Evolutionary conservation across 75 land plant species (phyloP), one percentile per base, ranked within the genome.

Genomic region (Cupressus sempervirens): DNA sequence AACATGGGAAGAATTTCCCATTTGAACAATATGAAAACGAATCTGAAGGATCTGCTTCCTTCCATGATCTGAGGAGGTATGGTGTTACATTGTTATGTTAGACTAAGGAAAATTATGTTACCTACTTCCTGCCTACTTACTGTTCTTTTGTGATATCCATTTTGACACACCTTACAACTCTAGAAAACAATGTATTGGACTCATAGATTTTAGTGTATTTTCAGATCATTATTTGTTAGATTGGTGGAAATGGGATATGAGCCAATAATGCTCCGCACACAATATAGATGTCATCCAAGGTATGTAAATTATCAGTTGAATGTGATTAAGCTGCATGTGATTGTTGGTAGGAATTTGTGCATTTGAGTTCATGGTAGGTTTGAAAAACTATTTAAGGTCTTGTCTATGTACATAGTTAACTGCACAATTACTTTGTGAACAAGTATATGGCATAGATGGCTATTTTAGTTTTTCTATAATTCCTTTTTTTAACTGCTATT

Each of bases 261-360:
- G 18, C 75, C 80, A 52, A 62, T 86, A 83, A 50, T 86, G 70
- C 62, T 86, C 45, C 76, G 83, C 38, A 87, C 88, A 76, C 88
- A 87, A 62, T 87, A 87, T 50, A 87, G 88, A 45, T 87, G 88
- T 41, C 88, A 87, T 87, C 88, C 88, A 84, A 87, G 88, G 88
- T 87, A 23, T 16, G 7, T 20, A 41, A 12, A 76, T 79, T 85
- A 72, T 9, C 46, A 13, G 52, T 79, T 41, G n/a, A 79, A 43
- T 46, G 50, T n/a, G 30, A 81, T 45, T 53, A 43, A 76, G 41
- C 48, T 84, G 12, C 13, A 72, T 73, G 45, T 84, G 52, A 34
- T 32, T 84, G 29, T 36, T 35, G 34, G 46, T 76, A 38, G 41
- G 23, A 40, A 15, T 73, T 20, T 73, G 46, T 26, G n/a, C 36